Evolutionary conservation across 108 stramenopile genomes (phyloP).

Genomic region (Skeletonema menzelii): DNA sequence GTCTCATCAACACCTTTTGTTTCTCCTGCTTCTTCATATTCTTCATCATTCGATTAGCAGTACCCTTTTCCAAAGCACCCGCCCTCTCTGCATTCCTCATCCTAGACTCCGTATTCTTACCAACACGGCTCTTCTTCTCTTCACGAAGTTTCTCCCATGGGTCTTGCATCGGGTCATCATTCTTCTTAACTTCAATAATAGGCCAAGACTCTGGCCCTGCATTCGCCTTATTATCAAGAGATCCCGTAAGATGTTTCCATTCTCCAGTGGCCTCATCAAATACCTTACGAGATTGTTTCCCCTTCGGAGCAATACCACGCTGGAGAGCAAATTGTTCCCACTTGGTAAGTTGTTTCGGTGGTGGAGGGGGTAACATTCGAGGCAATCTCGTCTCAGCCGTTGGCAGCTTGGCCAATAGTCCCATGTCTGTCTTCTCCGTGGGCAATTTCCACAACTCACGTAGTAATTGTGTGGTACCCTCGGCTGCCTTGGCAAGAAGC

Average conservation of each 20-base stretch:
- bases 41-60: constrained; percentile 62
- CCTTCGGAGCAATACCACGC: constrained; percentile 82
- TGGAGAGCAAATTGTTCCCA: constrained; percentile 91
- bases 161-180: constrained; percentile 80
- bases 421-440: constrained; percentile 73
- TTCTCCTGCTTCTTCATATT: constrained; percentile 49
- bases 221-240: constrained; percentile 64
- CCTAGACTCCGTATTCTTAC: constrained; percentile 70
- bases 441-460: constrained; percentile 76
- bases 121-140: constrained; percentile 63
- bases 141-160: constrained; percentile 85
- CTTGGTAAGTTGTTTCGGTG: constrained; percentile 83
- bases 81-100: constrained; percentile 81
- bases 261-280: constrained; percentile 86
- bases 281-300: constrained; percentile 88
- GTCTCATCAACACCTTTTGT: constrained; percentile 45
- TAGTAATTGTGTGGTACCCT: constrained; percentile 76
- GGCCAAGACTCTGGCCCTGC: constrained; percentile 78
- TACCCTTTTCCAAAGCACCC: constrained; percentile 70
- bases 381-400: constrained; percentile 60
- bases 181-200: constrained; percentile 87
- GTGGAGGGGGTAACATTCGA: constrained; percentile 82
- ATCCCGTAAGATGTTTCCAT: constrained; percentile 87
- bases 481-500: constrained; percentile 68
- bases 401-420: constrained; percentile 69